Evolutionary conservation across 768 basidiomycete species (phyloP), one percentile per base, ranked within the genome.

Genomic region (Rhizopogon salebrosus): DNA sequence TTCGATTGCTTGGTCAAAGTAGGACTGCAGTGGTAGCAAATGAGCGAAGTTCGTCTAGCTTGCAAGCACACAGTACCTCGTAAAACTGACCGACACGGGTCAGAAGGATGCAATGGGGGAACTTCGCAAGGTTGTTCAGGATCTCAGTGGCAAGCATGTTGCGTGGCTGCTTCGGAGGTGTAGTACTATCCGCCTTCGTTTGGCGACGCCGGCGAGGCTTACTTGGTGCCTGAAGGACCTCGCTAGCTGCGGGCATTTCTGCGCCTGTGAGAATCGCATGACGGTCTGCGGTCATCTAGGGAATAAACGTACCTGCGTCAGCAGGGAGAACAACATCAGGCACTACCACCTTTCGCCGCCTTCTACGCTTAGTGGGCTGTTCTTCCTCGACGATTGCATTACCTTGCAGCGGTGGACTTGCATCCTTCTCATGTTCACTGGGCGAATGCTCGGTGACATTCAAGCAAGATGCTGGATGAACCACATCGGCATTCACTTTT

Each of bases 61-160:
- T 34, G 20, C 6, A 4, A 40, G 51, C 42, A 2, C 6, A 20
- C 72, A 37, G 45, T 65, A 92, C 95, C 80, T 98, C 95, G 64
- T 95, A 98, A 67, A 98, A 98, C 61, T 92, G 87, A 13, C 95
- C 95, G 10, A 98, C 93, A 49, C 92, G 82, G 7, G 94, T 98
- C 16, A 98, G 77, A 23, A 98, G 75, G 26, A 97, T 77, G 63
- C 93, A 95, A 60, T 94, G 89, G 20, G 95, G 89, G 63, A 92
- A 97, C 42, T 72, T 80, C 37, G 74, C 71, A 18, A 89, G 75
- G 62, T 97, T 92, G 23, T 78, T 68, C 56, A 80, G 74, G 29
- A 98, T 85, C 57, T 84, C 85, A 40, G 65, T 75, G 3, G 91
- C 87, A 20, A 95, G 77, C 42, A 76, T 69, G 23, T 75, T 82